phyloP scores from a whole-genome alignment of 306 rosid genomes.

The Rubus parviflorus region DNA sequence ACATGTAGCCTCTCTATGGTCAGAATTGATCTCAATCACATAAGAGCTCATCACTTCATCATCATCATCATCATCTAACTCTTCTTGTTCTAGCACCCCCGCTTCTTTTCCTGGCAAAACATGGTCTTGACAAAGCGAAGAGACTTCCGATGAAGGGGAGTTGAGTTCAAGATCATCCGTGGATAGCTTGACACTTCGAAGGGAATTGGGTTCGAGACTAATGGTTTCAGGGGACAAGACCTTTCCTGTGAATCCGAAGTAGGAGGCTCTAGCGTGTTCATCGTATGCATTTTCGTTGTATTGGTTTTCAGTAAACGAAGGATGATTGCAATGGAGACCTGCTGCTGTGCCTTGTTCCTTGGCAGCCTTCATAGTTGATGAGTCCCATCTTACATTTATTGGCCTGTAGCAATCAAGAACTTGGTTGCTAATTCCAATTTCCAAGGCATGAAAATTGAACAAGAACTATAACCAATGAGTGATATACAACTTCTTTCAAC shows the following conservation, averaged over 20 bases:
- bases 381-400: constrained; percentile 64
- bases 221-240: constrained; percentile 74
- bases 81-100: constrained; percentile 10
- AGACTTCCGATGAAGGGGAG: constrained; percentile 68
- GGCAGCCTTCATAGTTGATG: constrained; percentile 43
- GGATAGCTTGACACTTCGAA: constrained; percentile 52
- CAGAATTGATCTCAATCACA: constrained; percentile 73
- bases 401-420: constrained; percentile 55
- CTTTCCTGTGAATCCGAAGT: constrained; percentile 53
- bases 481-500: not conserved
- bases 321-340: constrained; percentile 31
- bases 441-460: not conserved
- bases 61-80: constrained; percentile 11
- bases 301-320: constrained; percentile 40
- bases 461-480: not conserved
- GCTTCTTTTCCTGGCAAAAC: constrained; percentile 38
- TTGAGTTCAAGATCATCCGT: constrained; percentile 59
- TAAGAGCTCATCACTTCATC: constrained; percentile 84
- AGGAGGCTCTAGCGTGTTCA: constrained; percentile 42
- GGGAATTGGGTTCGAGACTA: constrained; percentile 53
- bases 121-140: constrained; percentile 60
- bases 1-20: constrained; percentile 59
- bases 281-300: constrained; percentile 43
- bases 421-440: not conserved
- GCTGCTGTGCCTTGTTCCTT: constrained; percentile 49